Base-by-base conservation (phyloP, 2,329 filamentous ascomycete species). In the Ophiostoma novo-ulmi region DNA sequence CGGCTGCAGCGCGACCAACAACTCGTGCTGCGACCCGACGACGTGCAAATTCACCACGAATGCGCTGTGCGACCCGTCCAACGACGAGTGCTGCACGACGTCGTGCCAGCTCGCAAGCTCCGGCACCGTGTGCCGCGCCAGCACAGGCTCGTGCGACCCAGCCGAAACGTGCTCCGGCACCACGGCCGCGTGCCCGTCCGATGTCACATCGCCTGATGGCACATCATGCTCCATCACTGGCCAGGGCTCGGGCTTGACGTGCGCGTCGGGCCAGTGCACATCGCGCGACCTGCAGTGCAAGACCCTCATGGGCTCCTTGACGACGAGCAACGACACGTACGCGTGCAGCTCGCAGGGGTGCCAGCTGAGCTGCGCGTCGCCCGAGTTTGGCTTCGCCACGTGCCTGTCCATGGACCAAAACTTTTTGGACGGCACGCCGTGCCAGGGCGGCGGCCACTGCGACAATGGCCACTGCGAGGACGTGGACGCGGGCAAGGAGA, bases 241-340 rank as follows among this genome's bases (percentile, higher is more conserved):
- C 14, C 75, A 78, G 1, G 86, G 89, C 17, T 75, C 78, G 1
- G 86, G 87, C 1, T 85, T 98, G 41, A 81, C 87, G 41, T 99
- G 95, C 78, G 93, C 95, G 39, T 94, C 91, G 65, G 95, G 95
- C 14, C 94, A 98, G 80, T 99, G 95, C 80, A 99, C 95, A 3
- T 95, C 91, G 69, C 89, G 95, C 73, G 89, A 97, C 79, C 85
- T 89, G 77, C 95, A 99, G 81, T 99, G 95, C 82, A 89, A 90
- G 79, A 90, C 88, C 13, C 84, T 96, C 67, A 91, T 97, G 84
- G 93, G 93, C 48, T 87, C 86, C 38, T 86, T 91, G 73, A 90
- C 89, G 72, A 84, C 87, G 71, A 87, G 85, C 78, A 94, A 93
- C 80, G 87, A 92, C 76, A 96, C 93, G 1, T 88, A 88, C 75